A percentile compares a stretch with the other conserved stretches of the same genome.
phyloP scores from a whole-genome alignment of 495 filamentous ascomycete genomes.

The Aspergillus steynii region DNA sequence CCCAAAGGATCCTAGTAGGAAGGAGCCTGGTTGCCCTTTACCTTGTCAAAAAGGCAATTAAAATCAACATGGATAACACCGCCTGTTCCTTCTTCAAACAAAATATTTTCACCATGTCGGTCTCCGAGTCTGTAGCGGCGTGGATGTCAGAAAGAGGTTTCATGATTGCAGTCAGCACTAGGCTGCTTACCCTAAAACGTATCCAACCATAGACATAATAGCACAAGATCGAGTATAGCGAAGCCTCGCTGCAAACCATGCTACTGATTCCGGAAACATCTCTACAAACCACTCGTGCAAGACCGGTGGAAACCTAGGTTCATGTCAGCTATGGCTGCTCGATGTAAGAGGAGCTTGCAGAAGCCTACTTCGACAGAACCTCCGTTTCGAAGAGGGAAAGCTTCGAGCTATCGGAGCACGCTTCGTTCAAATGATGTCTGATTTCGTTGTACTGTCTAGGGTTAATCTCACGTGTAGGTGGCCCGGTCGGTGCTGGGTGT shows the following conservation, averaged over 20 bases:
- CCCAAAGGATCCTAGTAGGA: background rate
- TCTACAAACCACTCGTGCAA: conserved; percentile 94
- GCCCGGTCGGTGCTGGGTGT: background rate
- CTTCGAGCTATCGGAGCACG: conserved; percentile 54
- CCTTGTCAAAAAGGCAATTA: conserved; percentile 99
- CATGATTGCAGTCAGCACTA: background rate
- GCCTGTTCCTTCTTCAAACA: conserved; percentile 91
- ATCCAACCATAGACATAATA: conserved; percentile 97
- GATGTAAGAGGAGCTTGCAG: background rate
- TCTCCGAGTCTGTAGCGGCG: conserved; percentile 69
- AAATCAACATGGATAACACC: conserved; percentile 98
- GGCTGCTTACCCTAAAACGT: conserved; percentile 71
- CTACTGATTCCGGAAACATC: conserved; percentile 86
- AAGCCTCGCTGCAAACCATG: conserved; percentile 90
- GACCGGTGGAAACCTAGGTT: conserved; percentile 68
- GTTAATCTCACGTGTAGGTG: conserved; percentile 4
- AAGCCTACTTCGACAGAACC: conserved; percentile 51
- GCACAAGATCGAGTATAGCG: conserved; percentile 90
- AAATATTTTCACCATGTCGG: conserved; percentile 96
- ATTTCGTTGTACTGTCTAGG: conserved; percentile 57
- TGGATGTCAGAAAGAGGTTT: background rate
- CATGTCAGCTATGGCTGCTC: conserved; percentile 14
- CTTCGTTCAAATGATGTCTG: conserved; percentile 56
- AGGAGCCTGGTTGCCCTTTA: conserved; percentile 12
- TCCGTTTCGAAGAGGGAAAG: conserved; percentile 67